phyloP scores from a whole-genome alignment of 1,284 basidiomycete species.

The Boletus semigastroideus region DNA sequence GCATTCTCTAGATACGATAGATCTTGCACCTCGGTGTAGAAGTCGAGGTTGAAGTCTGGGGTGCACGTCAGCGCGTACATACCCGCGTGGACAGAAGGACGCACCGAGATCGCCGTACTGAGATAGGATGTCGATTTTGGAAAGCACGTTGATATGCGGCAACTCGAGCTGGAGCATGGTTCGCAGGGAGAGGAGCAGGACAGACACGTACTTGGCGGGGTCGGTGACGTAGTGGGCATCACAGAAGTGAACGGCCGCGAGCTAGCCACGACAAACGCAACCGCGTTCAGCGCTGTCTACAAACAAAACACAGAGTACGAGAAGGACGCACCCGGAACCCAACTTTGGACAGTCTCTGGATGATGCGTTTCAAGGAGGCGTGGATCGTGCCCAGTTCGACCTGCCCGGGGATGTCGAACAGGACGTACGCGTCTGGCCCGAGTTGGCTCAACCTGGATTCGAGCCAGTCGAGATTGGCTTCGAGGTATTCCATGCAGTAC shows the following conservation, averaged over 20 bases:
- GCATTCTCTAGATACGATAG: slow-evolving; percentile 84
- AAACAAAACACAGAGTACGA: background rate
- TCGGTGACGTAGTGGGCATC: slow-evolving; percentile 98
- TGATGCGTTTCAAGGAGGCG: slow-evolving; percentile 79
- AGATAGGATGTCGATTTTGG: slow-evolving; percentile 89
- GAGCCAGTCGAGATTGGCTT: slow-evolving; percentile 95
- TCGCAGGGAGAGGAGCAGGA: slow-evolving; percentile 87
- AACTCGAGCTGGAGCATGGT: slow-evolving; percentile 99
- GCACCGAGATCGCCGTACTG: slow-evolving; percentile 87
- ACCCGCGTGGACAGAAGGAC: background rate
- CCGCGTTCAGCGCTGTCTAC: slow-evolving; percentile 17
- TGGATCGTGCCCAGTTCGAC: slow-evolving; percentile 98
- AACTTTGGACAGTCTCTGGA: slow-evolving; percentile 63
- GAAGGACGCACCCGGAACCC: slow-evolving; percentile 77
- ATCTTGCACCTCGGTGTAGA: slow-evolving; percentile 98
- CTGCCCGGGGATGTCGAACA: slow-evolving; percentile 97
- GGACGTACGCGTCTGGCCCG: slow-evolving; percentile 75
- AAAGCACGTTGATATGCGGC: slow-evolving; percentile 96
- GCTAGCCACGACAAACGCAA: slow-evolving; percentile 44
- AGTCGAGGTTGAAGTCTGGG: slow-evolving; percentile 96
- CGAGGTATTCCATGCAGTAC: slow-evolving; percentile 97
- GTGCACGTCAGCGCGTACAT: slow-evolving; percentile 5
- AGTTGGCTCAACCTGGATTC: slow-evolving; percentile 70
- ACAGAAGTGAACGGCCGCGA: slow-evolving; percentile 93
- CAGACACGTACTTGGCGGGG: slow-evolving; percentile 91